Conservation (phyloP, 169 alveolate species). For the Plasmodium inui region DNA sequence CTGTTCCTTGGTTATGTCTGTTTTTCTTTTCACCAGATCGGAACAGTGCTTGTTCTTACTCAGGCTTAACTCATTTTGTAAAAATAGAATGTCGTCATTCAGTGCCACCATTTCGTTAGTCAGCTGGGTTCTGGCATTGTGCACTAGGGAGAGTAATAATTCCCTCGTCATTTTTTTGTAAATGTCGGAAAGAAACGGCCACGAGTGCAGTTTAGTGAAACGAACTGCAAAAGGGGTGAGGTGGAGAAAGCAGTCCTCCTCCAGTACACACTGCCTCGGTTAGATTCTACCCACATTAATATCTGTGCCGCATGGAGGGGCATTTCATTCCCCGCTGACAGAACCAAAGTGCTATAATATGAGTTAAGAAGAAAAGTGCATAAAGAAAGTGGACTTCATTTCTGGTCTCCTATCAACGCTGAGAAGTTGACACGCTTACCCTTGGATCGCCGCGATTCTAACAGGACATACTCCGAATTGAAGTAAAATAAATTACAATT, state of each 20-base stretch:
- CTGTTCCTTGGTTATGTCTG: slow-evolving; percentile 3
- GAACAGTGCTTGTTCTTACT: neutral
- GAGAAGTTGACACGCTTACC: neutral
- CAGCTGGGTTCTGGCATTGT: slow-evolving; percentile 47
- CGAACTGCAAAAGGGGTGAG: neutral
- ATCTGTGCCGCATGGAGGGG: neutral
- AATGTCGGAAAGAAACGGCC: neutral
- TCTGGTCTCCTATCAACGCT: neutral
- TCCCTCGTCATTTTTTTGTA: slow-evolving; percentile 32
- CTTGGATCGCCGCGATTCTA: neutral
- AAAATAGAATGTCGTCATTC: slow-evolving; percentile 29
- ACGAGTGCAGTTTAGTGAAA: neutral
- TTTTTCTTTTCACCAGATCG: slow-evolving; percentile 11
- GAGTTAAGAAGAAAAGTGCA: neutral
- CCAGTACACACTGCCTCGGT: neutral
- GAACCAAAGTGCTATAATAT: neutral
- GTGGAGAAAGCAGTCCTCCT: neutral
- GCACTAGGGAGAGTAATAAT: slow-evolving; percentile 29
- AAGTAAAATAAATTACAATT: neutral
- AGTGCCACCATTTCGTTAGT: slow-evolving; percentile 33
- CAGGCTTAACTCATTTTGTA: slow-evolving; percentile 2
- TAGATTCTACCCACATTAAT: neutral
- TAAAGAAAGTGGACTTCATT: neutral
- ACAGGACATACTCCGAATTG: neutral
- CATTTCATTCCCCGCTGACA: neutral